phyloP scores from a whole-genome alignment of 176 grass and related monocot species.

The Raddia distichophylla region DNA sequence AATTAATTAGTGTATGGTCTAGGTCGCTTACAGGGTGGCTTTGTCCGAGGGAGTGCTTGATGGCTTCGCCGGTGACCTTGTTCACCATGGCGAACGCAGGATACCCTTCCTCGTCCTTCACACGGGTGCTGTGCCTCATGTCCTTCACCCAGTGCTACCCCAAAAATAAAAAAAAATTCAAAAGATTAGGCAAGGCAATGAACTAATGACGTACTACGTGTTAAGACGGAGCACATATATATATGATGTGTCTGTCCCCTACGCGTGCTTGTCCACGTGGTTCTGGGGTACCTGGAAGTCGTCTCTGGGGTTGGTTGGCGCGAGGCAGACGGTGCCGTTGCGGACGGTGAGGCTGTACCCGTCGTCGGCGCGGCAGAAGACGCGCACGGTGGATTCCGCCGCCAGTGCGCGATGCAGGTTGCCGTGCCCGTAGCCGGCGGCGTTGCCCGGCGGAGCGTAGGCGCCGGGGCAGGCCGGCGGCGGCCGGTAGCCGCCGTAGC shows the following conservation, averaged over 20 bases:
- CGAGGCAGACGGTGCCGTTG: conserved; percentile 67
- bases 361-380: conserved; percentile 57
- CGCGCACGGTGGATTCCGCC: conserved; percentile 47
- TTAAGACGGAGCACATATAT: not conserved
- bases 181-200: too few relatives aligned
- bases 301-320: conserved; percentile 58
- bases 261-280: not conserved
- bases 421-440: conserved; percentile 12
- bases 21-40: conserved; percentile 54
- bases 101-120: conserved; percentile 79
- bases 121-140: conserved; percentile 69
- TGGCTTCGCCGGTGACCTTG: conserved; percentile 78
- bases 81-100: conserved; percentile 75
- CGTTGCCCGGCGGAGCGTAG: not conserved
- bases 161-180: not conserved
- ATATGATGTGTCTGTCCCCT: too few relatives aligned
- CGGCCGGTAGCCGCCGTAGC: conserved; percentile 21
- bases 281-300: conserved; percentile 52
- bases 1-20: not conserved
- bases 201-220: not conserved
- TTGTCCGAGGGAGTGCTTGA: conserved; percentile 81
- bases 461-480: not conserved
- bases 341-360: conserved; percentile 60
- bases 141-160: conserved; percentile 85
- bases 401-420: conserved; percentile 44